A percentile compares a stretch with the other conserved stretches of the same genome.
These are phyloP conservation scores for Penicillium odoratum DNA, from an alignment of 495 filamentous ascomycete species.

Conservation along the genomic window DNA sequence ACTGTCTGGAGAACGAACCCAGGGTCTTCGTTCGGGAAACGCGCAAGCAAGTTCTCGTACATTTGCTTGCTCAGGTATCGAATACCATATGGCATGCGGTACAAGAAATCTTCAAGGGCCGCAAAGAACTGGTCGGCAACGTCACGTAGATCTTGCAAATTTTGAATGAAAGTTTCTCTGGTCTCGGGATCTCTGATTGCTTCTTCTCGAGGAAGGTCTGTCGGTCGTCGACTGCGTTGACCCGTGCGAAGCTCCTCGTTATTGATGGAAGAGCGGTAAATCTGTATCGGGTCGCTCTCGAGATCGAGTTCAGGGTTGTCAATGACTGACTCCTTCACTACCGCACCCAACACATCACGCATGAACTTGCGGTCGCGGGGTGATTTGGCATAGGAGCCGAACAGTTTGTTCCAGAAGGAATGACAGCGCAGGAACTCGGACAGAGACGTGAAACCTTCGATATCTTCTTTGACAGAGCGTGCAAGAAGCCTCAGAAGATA, in stretches of 20 bases:
- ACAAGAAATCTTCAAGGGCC: constrained; percentile 76
- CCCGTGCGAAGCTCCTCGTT: constrained; percentile 96
- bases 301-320: constrained; percentile 88
- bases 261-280: constrained; percentile 91
- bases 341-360: constrained; percentile 74
- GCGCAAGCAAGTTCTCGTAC: constrained; percentile 70
- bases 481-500: constrained; percentile 89
- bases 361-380: constrained; percentile 92
- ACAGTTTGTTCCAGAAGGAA: constrained; percentile 88
- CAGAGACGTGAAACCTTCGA: constrained; percentile 69
- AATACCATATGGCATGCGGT: constrained; percentile 89
- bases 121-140: constrained; percentile 87
- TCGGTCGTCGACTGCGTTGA: constrained; percentile 70
- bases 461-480: constrained; percentile 80
- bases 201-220: constrained; percentile 82
- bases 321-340: constrained; percentile 85
- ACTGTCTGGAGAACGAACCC: constrained; percentile 79
- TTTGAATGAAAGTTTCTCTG: constrained; percentile 84
- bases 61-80: constrained; percentile 86
- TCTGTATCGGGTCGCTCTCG: constrained; percentile 97
- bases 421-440: constrained; percentile 87
- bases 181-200: constrained; percentile 94
- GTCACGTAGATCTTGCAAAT: constrained; percentile 89
- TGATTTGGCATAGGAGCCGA: constrained; percentile 85
- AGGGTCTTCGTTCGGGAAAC: constrained; percentile 78